phyloP scores from a whole-genome alignment of 1,284 basidiomycete genomes.

The Pseudozyma sp. region DNA sequence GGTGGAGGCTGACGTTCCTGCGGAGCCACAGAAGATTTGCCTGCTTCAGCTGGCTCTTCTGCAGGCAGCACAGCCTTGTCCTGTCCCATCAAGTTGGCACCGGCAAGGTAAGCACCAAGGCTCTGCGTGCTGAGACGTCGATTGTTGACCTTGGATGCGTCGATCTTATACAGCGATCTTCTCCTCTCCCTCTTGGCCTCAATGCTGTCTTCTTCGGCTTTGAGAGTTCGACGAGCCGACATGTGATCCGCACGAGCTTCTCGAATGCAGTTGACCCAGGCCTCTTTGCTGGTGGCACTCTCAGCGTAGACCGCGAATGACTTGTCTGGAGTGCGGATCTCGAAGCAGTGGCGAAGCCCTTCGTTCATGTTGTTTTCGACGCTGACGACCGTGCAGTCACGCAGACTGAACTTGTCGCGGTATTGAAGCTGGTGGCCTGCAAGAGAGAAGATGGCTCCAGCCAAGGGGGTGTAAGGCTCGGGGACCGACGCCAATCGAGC shows the following conservation, averaged over 20 bases:
- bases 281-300: slow-evolving; percentile 46
- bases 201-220: slow-evolving; percentile 58
- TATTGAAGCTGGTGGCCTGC: slow-evolving; percentile 58
- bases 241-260: slow-evolving; percentile 63
- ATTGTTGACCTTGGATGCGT: slow-evolving; percentile 27
- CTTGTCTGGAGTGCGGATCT: slow-evolving; percentile 67
- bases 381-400: slow-evolving; percentile 64
- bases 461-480: slow-evolving; percentile 43
- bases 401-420: slow-evolving; percentile 61
- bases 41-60: slow-evolving; percentile 18
- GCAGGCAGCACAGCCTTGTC: slow-evolving; percentile 18
- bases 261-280: slow-evolving; percentile 63
- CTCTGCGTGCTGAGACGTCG: slow-evolving; percentile 47
- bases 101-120: slow-evolving; percentile 44
- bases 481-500: slow-evolving; percentile 24
- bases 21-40: slow-evolving; percentile 11
- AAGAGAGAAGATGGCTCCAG: slow-evolving; percentile 49
- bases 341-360: slow-evolving; percentile 58
- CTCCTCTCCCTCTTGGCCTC: slow-evolving; percentile 56
- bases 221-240: slow-evolving; percentile 59
- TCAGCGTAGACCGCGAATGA: slow-evolving; percentile 67
- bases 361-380: slow-evolving; percentile 52
- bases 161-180: slow-evolving; percentile 38
- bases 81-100: slow-evolving; percentile 31
- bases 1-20: slow-evolving; percentile 17